These are phyloP conservation scores for Komagataella ulmi DNA, from an alignment of 805 yeast species.

Conservation along the genomic window DNA sequence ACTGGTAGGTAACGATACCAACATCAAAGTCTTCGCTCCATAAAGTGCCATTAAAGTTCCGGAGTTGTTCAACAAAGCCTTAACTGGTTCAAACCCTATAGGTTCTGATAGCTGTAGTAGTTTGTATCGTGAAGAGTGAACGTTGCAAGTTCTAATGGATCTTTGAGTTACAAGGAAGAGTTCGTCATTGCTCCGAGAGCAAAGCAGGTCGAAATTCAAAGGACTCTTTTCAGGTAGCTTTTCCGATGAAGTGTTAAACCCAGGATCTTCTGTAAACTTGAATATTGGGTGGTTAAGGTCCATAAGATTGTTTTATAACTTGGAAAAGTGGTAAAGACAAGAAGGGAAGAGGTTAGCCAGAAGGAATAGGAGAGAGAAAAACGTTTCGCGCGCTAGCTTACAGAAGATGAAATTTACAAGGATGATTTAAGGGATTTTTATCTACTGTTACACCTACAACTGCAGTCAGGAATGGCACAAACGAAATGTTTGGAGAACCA, in stretches of 20 bases:
- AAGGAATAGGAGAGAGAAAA: background rate
- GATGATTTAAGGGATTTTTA: slow-evolving; percentile 5
- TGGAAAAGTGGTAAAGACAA: background rate
- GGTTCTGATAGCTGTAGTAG: slow-evolving; percentile 7
- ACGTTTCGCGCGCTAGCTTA: background rate
- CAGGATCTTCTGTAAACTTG: background rate
- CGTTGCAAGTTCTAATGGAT: slow-evolving; percentile 17
- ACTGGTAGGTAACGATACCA: slow-evolving; percentile 13
- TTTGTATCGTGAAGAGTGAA: slow-evolving; percentile 12
- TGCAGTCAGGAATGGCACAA: slow-evolving; percentile 93
- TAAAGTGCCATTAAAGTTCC: slow-evolving; percentile 18
- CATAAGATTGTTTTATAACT: background rate
- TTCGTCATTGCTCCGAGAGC: slow-evolving; percentile 6
- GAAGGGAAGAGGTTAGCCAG: no score
- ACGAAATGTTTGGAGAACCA: slow-evolving; percentile 84
- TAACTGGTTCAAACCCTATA: slow-evolving; percentile 10
- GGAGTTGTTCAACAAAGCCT: slow-evolving; percentile 14
- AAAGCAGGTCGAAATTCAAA: background rate
- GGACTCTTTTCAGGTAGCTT: background rate
- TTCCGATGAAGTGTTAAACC: background rate
- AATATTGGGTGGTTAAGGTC: background rate
- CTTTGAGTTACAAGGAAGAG: slow-evolving; percentile 18
- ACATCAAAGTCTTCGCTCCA: slow-evolving; percentile 11
- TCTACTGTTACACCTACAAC: slow-evolving; percentile 64
- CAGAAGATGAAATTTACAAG: background rate